Evolutionary conservation across 441 rosid genomes (phyloP).

Genomic region (Pelargonium australe): DNA sequence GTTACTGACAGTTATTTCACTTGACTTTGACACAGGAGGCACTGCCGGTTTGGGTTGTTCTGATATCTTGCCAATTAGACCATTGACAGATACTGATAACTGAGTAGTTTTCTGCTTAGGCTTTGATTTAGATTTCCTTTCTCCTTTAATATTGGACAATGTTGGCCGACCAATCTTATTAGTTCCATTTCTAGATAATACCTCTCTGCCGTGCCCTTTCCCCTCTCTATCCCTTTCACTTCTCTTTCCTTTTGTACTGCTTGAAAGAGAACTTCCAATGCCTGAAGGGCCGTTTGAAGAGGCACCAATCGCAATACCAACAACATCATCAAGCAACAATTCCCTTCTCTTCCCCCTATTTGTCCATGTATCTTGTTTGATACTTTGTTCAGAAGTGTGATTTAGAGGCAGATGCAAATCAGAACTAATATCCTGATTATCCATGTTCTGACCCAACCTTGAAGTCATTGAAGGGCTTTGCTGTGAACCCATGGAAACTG

Average conservation of each 20-base stretch:
- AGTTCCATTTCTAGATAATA: constrained; percentile 58
- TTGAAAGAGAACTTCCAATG: constrained; percentile 54
- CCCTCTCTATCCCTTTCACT: constrained; percentile 98
- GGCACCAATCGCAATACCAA: constrained; percentile 40
- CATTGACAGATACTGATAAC: constrained; percentile 66
- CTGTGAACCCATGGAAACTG: constrained; percentile 61
- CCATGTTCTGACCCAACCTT: constrained; percentile 41
- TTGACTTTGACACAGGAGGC: constrained; percentile 41
- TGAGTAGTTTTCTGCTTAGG: constrained; percentile 86
- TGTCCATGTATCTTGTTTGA: constrained; percentile 65
- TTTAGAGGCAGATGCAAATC: constrained; percentile 39
- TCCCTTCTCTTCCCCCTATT: constrained; percentile 84
- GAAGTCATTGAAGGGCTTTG: constrained; percentile 42
- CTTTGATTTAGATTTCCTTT: constrained; percentile 75
- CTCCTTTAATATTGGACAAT: constrained; percentile 67
- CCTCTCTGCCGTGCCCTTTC: constrained; percentile 65
- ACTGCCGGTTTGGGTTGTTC: constrained; percentile 52
- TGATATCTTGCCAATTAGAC: constrained; percentile 49
- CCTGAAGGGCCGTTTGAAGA: constrained; percentile 35
- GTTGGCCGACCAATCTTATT: constrained; percentile 76
- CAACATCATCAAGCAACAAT: constrained; percentile 74
- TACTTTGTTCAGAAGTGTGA: constrained; percentile 39
- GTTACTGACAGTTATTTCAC: constrained; percentile 33
- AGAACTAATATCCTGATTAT: constrained; percentile 38
- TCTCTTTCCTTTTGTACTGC: constrained; percentile 85